Conservation (phyloP, 176 grass and related monocot genomes). For the Musa acuminata region DNA sequence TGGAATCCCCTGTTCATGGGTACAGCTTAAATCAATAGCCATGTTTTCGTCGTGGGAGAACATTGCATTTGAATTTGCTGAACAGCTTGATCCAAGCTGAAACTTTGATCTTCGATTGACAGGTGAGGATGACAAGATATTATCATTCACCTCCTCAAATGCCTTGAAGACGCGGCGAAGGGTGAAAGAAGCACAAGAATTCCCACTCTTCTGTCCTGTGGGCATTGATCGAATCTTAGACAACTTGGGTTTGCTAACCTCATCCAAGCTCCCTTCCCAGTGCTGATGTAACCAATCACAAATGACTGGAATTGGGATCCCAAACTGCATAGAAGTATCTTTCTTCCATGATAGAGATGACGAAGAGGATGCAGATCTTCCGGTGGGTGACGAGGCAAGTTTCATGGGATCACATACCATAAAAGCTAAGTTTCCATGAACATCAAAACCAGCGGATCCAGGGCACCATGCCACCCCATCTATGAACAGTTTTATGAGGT, state of each 20-base stretch:
- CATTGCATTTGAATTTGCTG: conserved; percentile 40
- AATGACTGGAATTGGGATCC: conserved; percentile 64
- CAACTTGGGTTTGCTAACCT: conserved; percentile 80
- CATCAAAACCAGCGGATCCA: conserved; percentile 84
- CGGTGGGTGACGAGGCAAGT: conserved; percentile 65
- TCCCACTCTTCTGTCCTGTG: conserved; percentile 32
- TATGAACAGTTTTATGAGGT: conserved; percentile 60
- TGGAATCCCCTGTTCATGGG: conserved; percentile 51
- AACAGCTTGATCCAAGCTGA: conserved; percentile 49
- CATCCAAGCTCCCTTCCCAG: conserved; percentile 80
- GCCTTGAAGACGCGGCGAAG: conserved; percentile 54
- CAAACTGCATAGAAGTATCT: conserved; percentile 60
- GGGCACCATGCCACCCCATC: conserved; percentile 59
- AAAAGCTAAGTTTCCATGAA: conserved; percentile 80
- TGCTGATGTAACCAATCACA: conserved; percentile 95
- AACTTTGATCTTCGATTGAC: conserved; percentile 36
- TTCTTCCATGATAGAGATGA: conserved; percentile 53
- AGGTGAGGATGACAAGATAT: conserved; percentile 31
- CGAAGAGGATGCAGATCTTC: conserved; percentile 53
- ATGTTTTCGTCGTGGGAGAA: conserved; percentile 51
- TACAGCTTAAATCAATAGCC: conserved; percentile 41
- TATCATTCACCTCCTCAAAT: conserved; percentile 41
- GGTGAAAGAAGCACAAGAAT: conserved; percentile 65
- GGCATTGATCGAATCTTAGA: conserved; percentile 54
- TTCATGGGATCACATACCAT: conserved; percentile 97